These are phyloP conservation scores for Laguncularia racemosa DNA, from an alignment of 345 rosid genomes.

Conservation along the genomic window DNA sequence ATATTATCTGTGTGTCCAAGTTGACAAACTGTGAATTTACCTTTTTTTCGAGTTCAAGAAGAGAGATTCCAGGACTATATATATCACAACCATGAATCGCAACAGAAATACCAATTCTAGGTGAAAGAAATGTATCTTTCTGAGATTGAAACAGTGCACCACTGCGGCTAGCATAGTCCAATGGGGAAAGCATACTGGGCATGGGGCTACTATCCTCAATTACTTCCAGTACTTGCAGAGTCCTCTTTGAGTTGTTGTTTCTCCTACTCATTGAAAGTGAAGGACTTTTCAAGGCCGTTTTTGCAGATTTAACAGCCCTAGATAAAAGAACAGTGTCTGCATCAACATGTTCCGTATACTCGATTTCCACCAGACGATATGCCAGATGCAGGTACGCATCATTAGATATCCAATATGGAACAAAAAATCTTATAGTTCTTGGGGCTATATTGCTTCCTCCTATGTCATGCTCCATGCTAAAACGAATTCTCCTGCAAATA, in stretches of 20 bases:
- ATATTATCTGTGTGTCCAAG: background rate
- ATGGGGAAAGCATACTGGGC: constrained; percentile 97
- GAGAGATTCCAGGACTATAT: constrained; percentile 90
- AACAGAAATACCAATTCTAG: constrained; percentile 78
- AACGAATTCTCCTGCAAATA: constrained; percentile 76
- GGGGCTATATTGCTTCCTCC: constrained; percentile 86
- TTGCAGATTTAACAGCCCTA: constrained; percentile 66
- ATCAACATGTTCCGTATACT: constrained; percentile 58
- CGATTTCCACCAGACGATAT: constrained; percentile 86
- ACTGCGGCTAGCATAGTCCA: constrained; percentile 72
- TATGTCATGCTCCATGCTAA: constrained; percentile 85
- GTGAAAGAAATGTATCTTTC: constrained; percentile 69
- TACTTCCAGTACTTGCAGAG: constrained; percentile 64
- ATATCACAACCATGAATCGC: constrained; percentile 70
- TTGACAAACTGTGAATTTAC: constrained; percentile 23
- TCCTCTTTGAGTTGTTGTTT: constrained; percentile 40
- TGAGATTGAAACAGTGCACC: constrained; percentile 68
- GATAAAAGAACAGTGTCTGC: constrained; percentile 49
- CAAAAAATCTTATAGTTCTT: constrained; percentile 79
- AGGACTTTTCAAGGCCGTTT: constrained; percentile 46
- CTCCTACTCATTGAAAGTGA: constrained; percentile 48
- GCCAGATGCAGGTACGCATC: constrained; percentile 68
- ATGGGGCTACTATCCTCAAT: constrained; percentile 82
- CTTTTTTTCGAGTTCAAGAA: constrained; percentile 95
- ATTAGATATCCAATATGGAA: constrained; percentile 94